Conservation (phyloP, 1,284 basidiomycete genomes). For the Marasmius fiardii region DNA sequence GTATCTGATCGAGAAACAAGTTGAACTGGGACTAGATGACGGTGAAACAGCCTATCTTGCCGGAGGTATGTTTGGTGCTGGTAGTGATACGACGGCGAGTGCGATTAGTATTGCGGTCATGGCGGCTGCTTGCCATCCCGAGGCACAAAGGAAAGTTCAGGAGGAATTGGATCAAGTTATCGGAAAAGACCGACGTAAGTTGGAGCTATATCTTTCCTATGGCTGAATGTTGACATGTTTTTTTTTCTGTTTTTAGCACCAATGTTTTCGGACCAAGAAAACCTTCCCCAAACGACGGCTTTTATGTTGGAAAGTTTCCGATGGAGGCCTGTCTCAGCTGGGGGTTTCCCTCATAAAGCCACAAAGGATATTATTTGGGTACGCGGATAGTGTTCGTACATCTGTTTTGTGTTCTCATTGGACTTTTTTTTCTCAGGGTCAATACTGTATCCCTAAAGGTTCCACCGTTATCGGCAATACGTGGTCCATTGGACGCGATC, state of each 20-base stretch:
- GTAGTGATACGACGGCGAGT: slow-evolving; percentile 58
- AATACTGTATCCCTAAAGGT: slow-evolving; percentile 56
- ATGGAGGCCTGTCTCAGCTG: slow-evolving; percentile 60
- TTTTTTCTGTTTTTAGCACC: slow-evolving; percentile 39
- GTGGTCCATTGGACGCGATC: slow-evolving; percentile 60
- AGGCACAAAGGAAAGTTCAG: slow-evolving; percentile 52
- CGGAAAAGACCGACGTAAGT: slow-evolving; percentile 48
- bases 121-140: slow-evolving; percentile 61
- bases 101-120: slow-evolving; percentile 56
- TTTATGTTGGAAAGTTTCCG: slow-evolving; percentile 62
- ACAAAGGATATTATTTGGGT: slow-evolving; percentile 62
- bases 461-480: slow-evolving; percentile 56
- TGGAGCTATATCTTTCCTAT: slow-evolving; percentile 1
- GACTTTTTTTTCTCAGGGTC: slow-evolving; percentile 34
- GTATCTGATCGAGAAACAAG: slow-evolving; percentile 52
- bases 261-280: slow-evolving; percentile 44
- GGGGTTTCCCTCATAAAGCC: slow-evolving; percentile 53
- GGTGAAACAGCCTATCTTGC: slow-evolving; percentile 58
- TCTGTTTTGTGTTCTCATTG: not conserved
- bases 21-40: slow-evolving; percentile 44
- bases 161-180: slow-evolving; percentile 58
- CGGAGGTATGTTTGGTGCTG: slow-evolving; percentile 63
- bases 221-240: not conserved
- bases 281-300: slow-evolving; percentile 53
- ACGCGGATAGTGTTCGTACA: slow-evolving; percentile 13